Evolutionary conservation across 1,139 yeast species (phyloP).

Genomic region (Arxiozyma slooffiae): DNA sequence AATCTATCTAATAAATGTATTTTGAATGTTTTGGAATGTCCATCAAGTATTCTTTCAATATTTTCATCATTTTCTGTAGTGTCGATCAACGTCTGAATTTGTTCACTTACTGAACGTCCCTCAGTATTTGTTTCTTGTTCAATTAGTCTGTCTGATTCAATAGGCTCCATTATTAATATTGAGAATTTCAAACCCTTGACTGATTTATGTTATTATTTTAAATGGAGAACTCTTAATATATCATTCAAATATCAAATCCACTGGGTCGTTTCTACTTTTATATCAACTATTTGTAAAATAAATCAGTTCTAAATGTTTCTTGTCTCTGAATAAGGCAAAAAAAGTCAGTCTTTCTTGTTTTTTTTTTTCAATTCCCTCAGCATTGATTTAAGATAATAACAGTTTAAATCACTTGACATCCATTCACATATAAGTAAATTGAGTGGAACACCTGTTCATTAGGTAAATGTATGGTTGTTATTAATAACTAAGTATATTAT

Average conservation of each 20-base stretch:
- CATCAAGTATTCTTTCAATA: constrained; percentile 13
- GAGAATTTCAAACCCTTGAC: too few relatives aligned
- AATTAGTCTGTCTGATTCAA: not conserved
- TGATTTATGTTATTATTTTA: not conserved
- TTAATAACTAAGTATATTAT: too few relatives aligned
- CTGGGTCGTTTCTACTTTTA: too few relatives aligned
- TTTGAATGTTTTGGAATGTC: constrained; percentile 7
- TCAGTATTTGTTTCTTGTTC: not conserved
- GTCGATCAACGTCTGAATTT: not conserved
- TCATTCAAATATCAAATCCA: too few relatives aligned
- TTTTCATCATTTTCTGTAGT: constrained; percentile 3
- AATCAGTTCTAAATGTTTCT: not conserved
- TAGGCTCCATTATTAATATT: not conserved
- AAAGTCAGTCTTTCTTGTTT: not conserved
- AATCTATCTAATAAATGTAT: constrained; percentile 10
- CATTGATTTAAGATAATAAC: not conserved
- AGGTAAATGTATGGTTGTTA: too few relatives aligned
- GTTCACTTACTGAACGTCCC: not conserved
- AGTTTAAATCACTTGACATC: too few relatives aligned
- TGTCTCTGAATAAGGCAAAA: not conserved
- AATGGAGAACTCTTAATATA: not conserved
- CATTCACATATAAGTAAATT: too few relatives aligned
- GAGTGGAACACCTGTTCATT: too few relatives aligned
- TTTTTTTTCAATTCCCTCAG: not conserved
- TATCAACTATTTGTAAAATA: too few relatives aligned